These are phyloP conservation scores for Apiosordaria backusii DNA, from an alignment of 495 filamentous ascomycete genomes.

Conservation along the genomic window DNA sequence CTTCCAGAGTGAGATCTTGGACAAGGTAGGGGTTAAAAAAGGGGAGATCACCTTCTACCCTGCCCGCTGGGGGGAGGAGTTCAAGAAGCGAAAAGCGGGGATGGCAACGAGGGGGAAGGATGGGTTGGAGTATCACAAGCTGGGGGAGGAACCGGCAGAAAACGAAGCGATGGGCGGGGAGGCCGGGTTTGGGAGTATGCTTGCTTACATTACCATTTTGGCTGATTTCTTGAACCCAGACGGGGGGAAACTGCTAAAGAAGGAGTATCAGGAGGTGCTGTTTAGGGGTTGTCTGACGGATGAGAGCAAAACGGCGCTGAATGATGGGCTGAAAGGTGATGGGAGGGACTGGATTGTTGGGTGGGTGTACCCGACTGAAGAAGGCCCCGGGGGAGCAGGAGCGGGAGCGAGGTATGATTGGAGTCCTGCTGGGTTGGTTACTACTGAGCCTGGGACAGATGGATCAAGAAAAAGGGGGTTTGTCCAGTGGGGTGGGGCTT, in stretches of 20 bases:
- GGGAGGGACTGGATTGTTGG: slow-evolving; percentile 30
- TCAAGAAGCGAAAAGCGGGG: slow-evolving; percentile 11
- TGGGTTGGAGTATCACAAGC: not conserved
- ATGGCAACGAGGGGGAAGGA: slow-evolving; percentile 22
- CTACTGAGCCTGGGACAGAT: slow-evolving; percentile 20
- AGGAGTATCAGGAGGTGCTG: slow-evolving; percentile 25
- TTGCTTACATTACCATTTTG: slow-evolving; percentile 28
- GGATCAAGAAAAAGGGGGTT: slow-evolving; percentile 29
- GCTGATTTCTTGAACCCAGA: slow-evolving; percentile 15
- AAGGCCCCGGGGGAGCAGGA: not conserved
- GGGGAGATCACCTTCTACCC: slow-evolving; percentile 31
- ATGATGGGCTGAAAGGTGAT: slow-evolving; percentile 10
- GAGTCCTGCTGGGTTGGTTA: slow-evolving; percentile 33
- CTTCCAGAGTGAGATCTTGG: slow-evolving; percentile 28
- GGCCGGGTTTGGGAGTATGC: slow-evolving; percentile 26
- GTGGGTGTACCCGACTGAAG: slow-evolving; percentile 11
- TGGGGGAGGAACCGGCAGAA: not conserved
- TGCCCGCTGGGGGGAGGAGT: slow-evolving; percentile 5
- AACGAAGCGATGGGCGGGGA: slow-evolving; percentile 30
- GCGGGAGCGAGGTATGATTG: slow-evolving; percentile 31
- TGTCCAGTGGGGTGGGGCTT: slow-evolving; percentile 37
- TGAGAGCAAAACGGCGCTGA: slow-evolving; percentile 17
- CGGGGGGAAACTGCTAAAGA: slow-evolving; percentile 30
- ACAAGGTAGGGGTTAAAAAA: slow-evolving; percentile 14
- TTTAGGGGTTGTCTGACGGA: slow-evolving; percentile 30